Percentiles rank a stretch among this genome's conserved stretches.
Evolutionary conservation across 768 basidiomycete species (phyloP).

Genomic region (Ephemerocybe angulata): DNA sequence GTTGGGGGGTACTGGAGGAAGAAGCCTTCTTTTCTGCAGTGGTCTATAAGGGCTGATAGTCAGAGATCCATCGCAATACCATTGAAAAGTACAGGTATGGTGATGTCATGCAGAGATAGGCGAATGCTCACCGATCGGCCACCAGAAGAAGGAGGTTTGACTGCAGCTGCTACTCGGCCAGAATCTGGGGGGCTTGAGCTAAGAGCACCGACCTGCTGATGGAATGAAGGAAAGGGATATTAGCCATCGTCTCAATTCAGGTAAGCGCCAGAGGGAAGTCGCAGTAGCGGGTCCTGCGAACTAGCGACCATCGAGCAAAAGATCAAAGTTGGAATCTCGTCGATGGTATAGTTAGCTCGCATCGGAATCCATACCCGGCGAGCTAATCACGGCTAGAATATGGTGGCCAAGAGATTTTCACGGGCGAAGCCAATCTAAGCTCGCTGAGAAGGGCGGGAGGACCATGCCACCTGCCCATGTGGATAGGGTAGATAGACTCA

Average conservation of each 20-base stretch:
- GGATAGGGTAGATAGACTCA: conserved; percentile 19
- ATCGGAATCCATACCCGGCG: conserved; percentile 13
- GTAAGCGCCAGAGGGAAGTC: background rate
- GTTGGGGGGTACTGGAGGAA: background rate
- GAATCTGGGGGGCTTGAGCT: conserved; percentile 13
- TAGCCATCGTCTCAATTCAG: background rate
- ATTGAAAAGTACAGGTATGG: background rate
- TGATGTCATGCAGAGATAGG: conserved; percentile 22
- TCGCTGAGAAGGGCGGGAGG: conserved; percentile 12
- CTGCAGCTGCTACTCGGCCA: background rate
- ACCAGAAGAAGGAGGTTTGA: conserved; percentile 9
- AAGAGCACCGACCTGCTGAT: conserved; percentile 14
- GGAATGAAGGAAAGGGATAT: background rate
- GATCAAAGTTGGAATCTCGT: background rate
- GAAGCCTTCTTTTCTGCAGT: background rate
- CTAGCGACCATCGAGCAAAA: background rate
- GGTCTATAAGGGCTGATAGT: background rate
- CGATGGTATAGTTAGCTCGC: conserved; percentile 11
- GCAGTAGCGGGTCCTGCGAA: background rate
- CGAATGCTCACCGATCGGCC: conserved; percentile 23
- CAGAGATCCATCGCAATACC: background rate
- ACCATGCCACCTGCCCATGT: conserved; percentile 9
- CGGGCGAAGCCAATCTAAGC: conserved; percentile 22
- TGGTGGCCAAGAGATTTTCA: conserved; percentile 14
- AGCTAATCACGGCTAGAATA: conserved; percentile 14